Evolutionary conservation across 2,329 filamentous ascomycete genomes (phyloP), one percentile per base, ranked within the genome.

Genomic region (Xylaria sp.): DNA sequence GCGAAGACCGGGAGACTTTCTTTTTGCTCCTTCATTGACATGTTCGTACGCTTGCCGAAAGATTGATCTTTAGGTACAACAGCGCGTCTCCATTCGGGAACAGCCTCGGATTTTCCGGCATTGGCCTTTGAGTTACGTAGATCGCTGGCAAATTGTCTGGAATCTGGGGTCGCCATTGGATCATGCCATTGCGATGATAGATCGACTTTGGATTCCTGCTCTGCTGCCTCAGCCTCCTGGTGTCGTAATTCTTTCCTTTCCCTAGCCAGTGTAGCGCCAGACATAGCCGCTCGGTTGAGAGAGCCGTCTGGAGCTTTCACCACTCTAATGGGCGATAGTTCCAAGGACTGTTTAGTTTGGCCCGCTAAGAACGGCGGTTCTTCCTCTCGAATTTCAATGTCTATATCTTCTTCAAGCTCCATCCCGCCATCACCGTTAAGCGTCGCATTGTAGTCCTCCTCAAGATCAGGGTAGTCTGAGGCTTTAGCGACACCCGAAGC

Each of bases 301-400:
- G 95, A 98, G n/a, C 96, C 96, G 80, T 99, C 96, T 0, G 96
- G 97, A 1, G 96, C 96, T 81, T 98, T 98, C 75, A 99, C 93
- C 25, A 99, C 94, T 72, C 97, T 89, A 70, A 99, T 99, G 0
- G 96, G 96, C 1, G 94, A 98, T 3, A 99, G 83, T 77, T 99
- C 96, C 9, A 99, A 85, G 10, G 94, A 97, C 78, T 97, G 94
- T 78, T 98, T 98, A 0, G 96, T 99, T 80, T 99, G 97, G 4
- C 96, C 96, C 18, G 93, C 92, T 71, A 99, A 82, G 84, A 99
- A 99, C 0, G 96, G 96, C 0, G 96, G 97, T 77, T 99, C 96
- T 76, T 99, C 96, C 71, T 99, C 96, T 73, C 91, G 89, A 37
- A 99, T 93, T 80, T 99, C 96, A 72, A 99, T 99, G 76, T 99